Evolutionary conservation across 2,329 filamentous ascomycete species (phyloP).

Genomic region (Fusarium oxysporum): DNA sequence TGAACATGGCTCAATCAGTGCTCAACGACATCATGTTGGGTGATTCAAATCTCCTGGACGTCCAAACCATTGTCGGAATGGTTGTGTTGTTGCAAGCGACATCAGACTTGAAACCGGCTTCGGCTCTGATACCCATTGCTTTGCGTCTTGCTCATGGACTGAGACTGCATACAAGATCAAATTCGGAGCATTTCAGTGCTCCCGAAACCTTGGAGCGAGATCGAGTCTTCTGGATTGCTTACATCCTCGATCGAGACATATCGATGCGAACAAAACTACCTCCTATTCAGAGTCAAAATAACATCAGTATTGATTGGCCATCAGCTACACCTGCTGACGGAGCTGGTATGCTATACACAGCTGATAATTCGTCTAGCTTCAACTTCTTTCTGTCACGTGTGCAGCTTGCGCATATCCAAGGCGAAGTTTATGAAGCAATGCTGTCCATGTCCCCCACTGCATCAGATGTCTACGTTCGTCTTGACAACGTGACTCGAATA

Average conservation of each 20-base stretch:
- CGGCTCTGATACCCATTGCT: constrained; percentile 19
- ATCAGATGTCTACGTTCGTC: background rate
- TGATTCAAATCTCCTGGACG: background rate
- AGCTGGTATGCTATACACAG: background rate
- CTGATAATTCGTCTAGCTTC: background rate
- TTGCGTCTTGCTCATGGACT: constrained; percentile 21
- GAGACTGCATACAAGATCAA: background rate
- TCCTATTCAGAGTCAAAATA: constrained; percentile 4
- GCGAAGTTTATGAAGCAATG: constrained; percentile 15
- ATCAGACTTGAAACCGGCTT: constrained; percentile 3
- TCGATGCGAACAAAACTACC: constrained; percentile 1
- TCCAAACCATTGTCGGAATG: constrained; percentile 29
- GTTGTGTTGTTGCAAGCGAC: constrained; percentile 14
- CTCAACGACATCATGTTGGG: constrained; percentile 9
- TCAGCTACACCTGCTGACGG: background rate
- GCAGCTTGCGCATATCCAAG: constrained; percentile 31
- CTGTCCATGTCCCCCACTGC: background rate
- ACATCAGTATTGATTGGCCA: constrained; percentile 17
- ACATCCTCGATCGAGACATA: constrained; percentile 28
- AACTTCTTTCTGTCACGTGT: constrained; percentile 19
- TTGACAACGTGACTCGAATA: background rate
- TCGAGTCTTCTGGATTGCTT: constrained; percentile 34
- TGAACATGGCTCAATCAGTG: constrained; percentile 26
- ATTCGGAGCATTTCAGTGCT: too few relatives aligned
- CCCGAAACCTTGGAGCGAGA: background rate